Percentiles rank a stretch among this genome's conserved stretches.
Conservation (phyloP, 305 asterid genomes). For the Fraxinus nigra region DNA sequence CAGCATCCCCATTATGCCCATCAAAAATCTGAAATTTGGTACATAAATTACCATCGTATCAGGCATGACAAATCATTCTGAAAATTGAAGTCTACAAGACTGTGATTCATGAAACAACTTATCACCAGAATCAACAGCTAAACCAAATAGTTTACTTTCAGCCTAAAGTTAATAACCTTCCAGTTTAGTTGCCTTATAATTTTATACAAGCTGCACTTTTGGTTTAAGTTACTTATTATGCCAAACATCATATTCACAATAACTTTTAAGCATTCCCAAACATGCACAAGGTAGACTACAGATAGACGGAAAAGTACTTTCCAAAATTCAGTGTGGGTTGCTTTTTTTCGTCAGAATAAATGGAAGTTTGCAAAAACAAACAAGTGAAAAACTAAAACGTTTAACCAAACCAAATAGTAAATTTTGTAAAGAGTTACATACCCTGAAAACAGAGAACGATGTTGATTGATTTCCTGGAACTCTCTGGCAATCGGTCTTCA, state of each 20-base stretch:
- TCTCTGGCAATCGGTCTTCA: constrained; percentile 74
- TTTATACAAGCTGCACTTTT: not conserved
- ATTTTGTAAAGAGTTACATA: constrained; percentile 25
- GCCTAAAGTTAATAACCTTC: not conserved
- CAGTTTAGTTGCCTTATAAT: not conserved
- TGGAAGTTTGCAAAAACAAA: constrained; percentile 6
- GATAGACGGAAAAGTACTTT: not conserved
- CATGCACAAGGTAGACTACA: not conserved
- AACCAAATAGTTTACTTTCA: not conserved
- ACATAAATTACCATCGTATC: not conserved
- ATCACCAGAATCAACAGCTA: not conserved
- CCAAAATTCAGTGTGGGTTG: not conserved
- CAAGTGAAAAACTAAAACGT: not conserved
- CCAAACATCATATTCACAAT: not conserved
- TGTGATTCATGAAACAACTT: not conserved
- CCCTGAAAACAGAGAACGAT: constrained; percentile 73
- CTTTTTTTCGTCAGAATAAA: not conserved
- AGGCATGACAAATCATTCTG: not conserved
- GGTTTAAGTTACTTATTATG: not conserved
- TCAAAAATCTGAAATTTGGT: constrained; percentile 60
- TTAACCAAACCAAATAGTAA: not conserved
- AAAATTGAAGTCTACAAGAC: not conserved
- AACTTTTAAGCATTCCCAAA: not conserved
- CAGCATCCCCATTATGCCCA: constrained; percentile 89
- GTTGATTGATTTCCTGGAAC: constrained; percentile 73